Evolutionary conservation across 2,329 filamentous ascomycete species (phyloP), one percentile per base, ranked within the genome.

Genomic region (Aurifilum marmelostoma): DNA sequence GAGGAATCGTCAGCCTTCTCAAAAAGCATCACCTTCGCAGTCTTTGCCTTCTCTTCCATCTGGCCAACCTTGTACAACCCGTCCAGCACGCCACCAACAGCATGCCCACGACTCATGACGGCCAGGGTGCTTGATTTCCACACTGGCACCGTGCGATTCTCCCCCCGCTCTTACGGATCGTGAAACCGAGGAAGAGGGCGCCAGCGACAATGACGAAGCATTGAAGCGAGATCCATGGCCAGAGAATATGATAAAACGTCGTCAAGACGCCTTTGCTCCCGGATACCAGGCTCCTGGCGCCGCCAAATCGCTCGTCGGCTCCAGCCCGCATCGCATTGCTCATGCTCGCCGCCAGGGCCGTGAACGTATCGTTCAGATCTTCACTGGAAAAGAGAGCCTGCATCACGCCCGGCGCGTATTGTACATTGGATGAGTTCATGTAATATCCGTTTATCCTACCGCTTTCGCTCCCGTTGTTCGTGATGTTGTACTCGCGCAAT

Each of bases 221-320:
- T 64, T 69, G 67, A 3, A 67, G 63, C 24, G 67, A 27, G n/a
- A 69, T 58, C 67, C 67, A 69, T 18, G 54, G 67, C 67, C 63
- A 69, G n/a, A 54, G 29, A 21, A 69, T 63, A 3, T 37, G n/a
- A 34, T 65, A 69, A 29, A 69, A 64, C 1, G 67, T 69, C 32
- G 18, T 58, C 21, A 64, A 32, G 7, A 27, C 29, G 8, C 67
- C 67, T 18, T 50, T 62, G 6, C 27, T 62, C n/a, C 67, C 67
- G 16, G n/a, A 9, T 2, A 52, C 27, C 18, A 43, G n/a, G 5
- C 14, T 39, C 2, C 18, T 7, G 9, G 18, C 21, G 9, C 29
- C 62, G 24, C 41, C 32, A n/a, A 52, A n/a, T n/a, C 39, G 12
- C 16, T 52, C 32, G 9, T 61, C 63, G 4, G 58, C n/a, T 9